phyloP scores from a whole-genome alignment of 75 land plant genomes.

The Selaginella moellendorffii region DNA sequence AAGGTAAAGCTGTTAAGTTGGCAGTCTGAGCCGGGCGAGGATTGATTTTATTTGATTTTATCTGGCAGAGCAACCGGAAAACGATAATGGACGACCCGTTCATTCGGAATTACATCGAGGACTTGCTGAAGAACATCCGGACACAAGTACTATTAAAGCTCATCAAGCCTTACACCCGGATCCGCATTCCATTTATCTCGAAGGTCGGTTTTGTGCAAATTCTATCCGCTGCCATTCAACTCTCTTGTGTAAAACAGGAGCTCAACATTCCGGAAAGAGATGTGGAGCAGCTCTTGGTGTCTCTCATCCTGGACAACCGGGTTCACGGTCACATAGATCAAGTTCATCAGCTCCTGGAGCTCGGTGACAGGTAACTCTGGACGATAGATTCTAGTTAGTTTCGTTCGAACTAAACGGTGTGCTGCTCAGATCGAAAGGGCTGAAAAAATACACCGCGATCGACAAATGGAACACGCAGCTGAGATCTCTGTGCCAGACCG shows the following conservation, averaged over 20 bases:
- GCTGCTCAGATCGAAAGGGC: constrained; percentile 65
- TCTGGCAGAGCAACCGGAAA: constrained; percentile 66
- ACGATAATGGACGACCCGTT: constrained; percentile 98
- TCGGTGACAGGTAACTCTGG: constrained; percentile 43
- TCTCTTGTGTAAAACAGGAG: constrained; percentile 35
- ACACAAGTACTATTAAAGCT: constrained; percentile 94
- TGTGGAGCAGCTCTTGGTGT: constrained; percentile 84
- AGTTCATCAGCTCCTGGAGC: constrained; percentile 83
- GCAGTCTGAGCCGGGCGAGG: neutral
- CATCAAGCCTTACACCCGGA: constrained; percentile 92
- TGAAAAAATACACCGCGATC: constrained; percentile 82
- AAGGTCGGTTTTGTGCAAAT: constrained; percentile 30
- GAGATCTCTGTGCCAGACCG: constrained; percentile 56
- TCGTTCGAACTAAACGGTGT: no score
- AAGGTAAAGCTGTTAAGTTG: constrained; percentile 39
- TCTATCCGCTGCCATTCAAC: constrained; percentile 1
- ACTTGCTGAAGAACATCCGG: constrained; percentile 77
- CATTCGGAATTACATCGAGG: constrained; percentile 92
- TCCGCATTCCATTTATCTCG: constrained; percentile 89
- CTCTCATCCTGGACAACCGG: constrained; percentile 80
- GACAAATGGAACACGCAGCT: constrained; percentile 97
- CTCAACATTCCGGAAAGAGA: constrained; percentile 95
- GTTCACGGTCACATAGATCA: constrained; percentile 93
- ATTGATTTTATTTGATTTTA: neutral
- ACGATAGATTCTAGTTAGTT: neutral